Evolutionary conservation across 2,329 filamentous ascomycete genomes (phyloP), one percentile per base, ranked within the genome.

Genomic region (Lachnellula occidentalis): DNA sequence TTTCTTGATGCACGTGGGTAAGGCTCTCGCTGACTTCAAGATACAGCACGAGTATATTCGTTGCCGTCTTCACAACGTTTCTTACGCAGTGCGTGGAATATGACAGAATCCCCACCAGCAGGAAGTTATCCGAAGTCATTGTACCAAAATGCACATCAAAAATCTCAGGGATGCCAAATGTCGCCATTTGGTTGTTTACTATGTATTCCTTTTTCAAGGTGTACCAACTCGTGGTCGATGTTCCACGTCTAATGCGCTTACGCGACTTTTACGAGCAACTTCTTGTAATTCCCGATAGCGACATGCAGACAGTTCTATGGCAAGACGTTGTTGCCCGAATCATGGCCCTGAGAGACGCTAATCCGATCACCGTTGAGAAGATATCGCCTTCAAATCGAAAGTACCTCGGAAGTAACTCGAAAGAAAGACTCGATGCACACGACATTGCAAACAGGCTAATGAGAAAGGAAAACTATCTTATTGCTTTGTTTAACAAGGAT

Each of bases 391-490:
- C 76, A 57, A 79, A 80, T 60, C 78, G 81, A 56, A 80, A 78
- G 59, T 82, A 81, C 56, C 78, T 59, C 22, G 88, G 88, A 45
- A 91, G 85, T 55, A 90, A 95, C 67, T 95, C 90, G 21, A 95
- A 96, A 70, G 90, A 97, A 72, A 82, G 92, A 58, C 85, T 99
- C 63, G 94, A 96, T 71, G 94, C 94, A 11, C 90, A 96, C 65
- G 94, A 96, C 67, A 97, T 99, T 69, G 94, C 94, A 6, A 99
- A 97, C 67, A 84, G 94, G 34, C 74, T 99, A 45, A 97, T 99
- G 94, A 86, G 94, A 56, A 88, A 90, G 67, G 92, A 96, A 59
- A 99, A 99, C 67, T 99, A 96, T 65, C 81, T 96, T 59, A 96
- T 99, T 65, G 94, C 94, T 4, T 78, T 99, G 65, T 90, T 97